These are phyloP conservation scores for Neodidymelliopsis sp. DNA, from an alignment of 2,329 filamentous ascomycete genomes.

Conservation along the genomic window DNA sequence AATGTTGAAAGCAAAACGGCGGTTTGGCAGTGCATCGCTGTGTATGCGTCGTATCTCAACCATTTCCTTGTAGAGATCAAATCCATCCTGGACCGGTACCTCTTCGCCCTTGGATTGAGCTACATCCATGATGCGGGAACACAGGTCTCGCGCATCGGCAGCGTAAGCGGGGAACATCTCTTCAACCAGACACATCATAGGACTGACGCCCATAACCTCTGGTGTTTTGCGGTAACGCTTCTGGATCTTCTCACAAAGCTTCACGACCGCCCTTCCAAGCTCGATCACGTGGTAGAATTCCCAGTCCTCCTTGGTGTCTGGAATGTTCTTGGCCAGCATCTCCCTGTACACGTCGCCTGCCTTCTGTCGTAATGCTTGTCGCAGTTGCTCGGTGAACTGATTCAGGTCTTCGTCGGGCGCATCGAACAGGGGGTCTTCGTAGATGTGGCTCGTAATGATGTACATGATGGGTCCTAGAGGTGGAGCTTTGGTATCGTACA, in stretches of 20 bases:
- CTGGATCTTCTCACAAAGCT: constrained; percentile 84
- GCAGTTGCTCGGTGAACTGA: constrained; percentile 75
- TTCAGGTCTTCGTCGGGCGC: constrained; percentile 73
- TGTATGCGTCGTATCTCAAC: constrained; percentile 86
- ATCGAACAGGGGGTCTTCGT: constrained; percentile 77
- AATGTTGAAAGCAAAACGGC: constrained; percentile 84
- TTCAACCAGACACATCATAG: constrained; percentile 75
- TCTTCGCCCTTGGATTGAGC: constrained; percentile 74
- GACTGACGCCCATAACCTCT: constrained; percentile 80
- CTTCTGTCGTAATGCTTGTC: constrained; percentile 74
- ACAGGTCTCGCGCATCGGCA: constrained; percentile 84
- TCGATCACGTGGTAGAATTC: constrained; percentile 90
- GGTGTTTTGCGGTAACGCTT: constrained; percentile 91
- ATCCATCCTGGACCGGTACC: constrained; percentile 88
- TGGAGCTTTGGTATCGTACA: constrained; percentile 87
- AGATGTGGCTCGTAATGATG: constrained; percentile 82
- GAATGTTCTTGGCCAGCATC: constrained; percentile 81
- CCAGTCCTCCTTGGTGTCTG: constrained; percentile 82
- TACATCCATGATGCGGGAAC: constrained; percentile 79
- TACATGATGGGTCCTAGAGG: constrained; percentile 81
- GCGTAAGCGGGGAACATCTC: constrained; percentile 91
- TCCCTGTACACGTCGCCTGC: constrained; percentile 81
- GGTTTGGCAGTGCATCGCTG: constrained; percentile 71
- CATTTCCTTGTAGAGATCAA: constrained; percentile 89
- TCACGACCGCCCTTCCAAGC: constrained; percentile 84